These are phyloP conservation scores for Williopsis jadinii DNA, from an alignment of 1,139 yeast species.

Conservation along the genomic window DNA sequence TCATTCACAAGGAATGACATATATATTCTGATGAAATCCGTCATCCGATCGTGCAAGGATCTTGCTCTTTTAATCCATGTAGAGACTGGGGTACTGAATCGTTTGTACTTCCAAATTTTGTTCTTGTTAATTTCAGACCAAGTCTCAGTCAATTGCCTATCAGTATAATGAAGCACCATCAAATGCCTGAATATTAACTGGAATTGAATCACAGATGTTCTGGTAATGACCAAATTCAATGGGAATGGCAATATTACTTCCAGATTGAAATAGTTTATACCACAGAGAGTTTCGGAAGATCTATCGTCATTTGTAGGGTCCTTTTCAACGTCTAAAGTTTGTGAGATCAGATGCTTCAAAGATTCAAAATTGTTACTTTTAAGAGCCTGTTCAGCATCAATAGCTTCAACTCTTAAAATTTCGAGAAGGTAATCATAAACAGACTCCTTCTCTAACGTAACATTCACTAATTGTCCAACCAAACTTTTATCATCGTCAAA, in stretches of 20 bases:
- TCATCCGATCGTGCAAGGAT: constrained; percentile 55
- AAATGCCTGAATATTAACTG: constrained; percentile 75
- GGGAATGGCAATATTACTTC: constrained; percentile 82
- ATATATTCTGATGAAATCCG: constrained; percentile 49
- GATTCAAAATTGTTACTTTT: constrained; percentile 34
- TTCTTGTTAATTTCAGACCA: constrained; percentile 73
- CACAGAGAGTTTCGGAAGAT: constrained; percentile 18
- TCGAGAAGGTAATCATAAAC: constrained; percentile 57
- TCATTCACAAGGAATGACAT: constrained; percentile 51
- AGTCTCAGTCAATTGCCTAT: constrained; percentile 50
- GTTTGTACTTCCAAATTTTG: constrained; percentile 54
- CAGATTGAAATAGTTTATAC: constrained; percentile 53
- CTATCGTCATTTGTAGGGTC: constrained; percentile 21
- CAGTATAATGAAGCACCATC: constrained; percentile 54
- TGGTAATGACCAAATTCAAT: constrained; percentile 62
- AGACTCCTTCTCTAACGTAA: constrained; percentile 26
- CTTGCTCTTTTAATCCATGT: constrained; percentile 56
- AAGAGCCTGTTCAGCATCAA: constrained; percentile 51
- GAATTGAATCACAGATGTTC: constrained; percentile 68
- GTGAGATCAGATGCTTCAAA: constrained; percentile 33
- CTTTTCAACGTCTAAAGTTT: constrained; percentile 28
- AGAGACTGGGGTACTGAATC: constrained; percentile 35
- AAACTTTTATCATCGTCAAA: constrained; percentile 15
- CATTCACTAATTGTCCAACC: constrained; percentile 22
- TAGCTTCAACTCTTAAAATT: constrained; percentile 56